phyloP scores from a whole-genome alignment of 192 early-diverging fungal genomes.

The Backusella mclennaniae region DNA sequence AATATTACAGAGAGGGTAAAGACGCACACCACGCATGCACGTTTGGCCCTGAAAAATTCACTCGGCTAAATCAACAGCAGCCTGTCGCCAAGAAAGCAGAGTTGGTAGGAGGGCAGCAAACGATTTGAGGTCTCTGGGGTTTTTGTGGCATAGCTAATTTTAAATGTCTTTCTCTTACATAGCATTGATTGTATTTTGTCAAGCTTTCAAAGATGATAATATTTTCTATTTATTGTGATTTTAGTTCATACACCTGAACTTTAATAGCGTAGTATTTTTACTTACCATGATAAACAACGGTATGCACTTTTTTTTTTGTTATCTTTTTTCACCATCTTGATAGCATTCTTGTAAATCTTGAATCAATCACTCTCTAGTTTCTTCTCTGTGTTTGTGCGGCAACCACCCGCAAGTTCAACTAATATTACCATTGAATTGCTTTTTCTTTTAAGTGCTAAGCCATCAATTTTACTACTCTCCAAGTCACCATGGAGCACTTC shows the following conservation, averaged over 20 bases:
- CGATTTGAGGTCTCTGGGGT: neutral
- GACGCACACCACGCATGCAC: no score
- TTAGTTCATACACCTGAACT: neutral
- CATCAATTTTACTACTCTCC: neutral
- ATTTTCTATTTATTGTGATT: neutral
- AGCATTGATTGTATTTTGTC: neutral
- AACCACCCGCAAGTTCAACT: neutral
- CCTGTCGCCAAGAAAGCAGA: slow-evolving; percentile 6
- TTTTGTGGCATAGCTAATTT: neutral
- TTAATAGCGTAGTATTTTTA: neutral
- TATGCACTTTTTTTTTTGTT: neutral
- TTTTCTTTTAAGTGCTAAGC: neutral
- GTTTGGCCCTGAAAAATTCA: neutral
- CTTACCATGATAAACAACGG: neutral
- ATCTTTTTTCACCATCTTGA: neutral
- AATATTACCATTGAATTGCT: neutral
- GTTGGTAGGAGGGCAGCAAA: neutral
- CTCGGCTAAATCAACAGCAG: neutral
- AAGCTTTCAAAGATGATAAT: slow-evolving; percentile 4
- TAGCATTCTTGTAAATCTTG: neutral
- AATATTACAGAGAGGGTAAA: no score
- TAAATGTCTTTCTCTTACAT: slow-evolving; percentile 9
- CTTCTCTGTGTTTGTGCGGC: neutral
- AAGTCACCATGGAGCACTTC: neutral
- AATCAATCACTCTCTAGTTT: neutral